phyloP scores from a whole-genome alignment of 1,284 basidiomycete genomes.

The Leccinum solheimii region DNA sequence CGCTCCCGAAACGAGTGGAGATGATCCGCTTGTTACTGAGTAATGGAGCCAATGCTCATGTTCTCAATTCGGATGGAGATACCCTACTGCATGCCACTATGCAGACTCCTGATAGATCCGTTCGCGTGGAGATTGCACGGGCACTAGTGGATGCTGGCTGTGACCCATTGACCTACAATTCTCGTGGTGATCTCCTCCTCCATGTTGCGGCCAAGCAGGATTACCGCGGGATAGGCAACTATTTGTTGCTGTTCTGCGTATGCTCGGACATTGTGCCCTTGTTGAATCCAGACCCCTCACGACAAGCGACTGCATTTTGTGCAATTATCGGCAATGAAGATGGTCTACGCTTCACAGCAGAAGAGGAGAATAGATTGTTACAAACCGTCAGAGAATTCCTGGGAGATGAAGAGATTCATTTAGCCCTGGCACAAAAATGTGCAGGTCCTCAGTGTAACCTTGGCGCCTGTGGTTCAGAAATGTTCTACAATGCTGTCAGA shows the following conservation, averaged over 20 bases:
- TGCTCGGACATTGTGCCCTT: background rate
- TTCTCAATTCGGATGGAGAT: background rate
- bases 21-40: background rate
- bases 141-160: background rate
- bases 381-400: background rate
- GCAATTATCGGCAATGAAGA: background rate
- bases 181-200: background rate
- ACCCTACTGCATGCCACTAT: slow-evolving; percentile 28
- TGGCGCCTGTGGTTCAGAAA: background rate
- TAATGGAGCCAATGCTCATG: background rate
- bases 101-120: background rate
- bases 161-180: background rate
- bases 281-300: background rate
- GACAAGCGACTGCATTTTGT: background rate
- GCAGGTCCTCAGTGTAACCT: background rate
- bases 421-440: background rate
- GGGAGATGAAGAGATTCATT: background rate
- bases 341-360: background rate
- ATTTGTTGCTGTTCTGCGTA: background rate
- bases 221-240: background rate
- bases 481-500: background rate
- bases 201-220: background rate
- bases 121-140: background rate
- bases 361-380: background rate
- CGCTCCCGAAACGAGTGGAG: background rate